Base-by-base conservation (phyloP, 257 asterid genomes). In the Ehretia macrophylla region DNA sequence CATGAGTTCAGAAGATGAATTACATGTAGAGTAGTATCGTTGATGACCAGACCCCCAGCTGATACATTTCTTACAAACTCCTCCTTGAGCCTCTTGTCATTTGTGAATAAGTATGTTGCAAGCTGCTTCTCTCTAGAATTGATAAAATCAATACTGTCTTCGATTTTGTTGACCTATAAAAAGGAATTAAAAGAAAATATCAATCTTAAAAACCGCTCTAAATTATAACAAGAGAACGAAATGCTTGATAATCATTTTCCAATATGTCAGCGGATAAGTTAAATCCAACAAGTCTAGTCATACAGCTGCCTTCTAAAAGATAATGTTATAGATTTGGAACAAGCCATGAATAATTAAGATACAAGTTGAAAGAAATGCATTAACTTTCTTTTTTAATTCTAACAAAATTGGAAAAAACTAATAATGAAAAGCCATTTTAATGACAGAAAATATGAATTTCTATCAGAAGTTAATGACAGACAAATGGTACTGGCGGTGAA, bases 61-160 rank as follows among this genome's bases (percentile, higher is more conserved):
- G 97, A 85, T 60, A 92, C 66, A 51, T 61, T 81, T 38, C 67
- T 54, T 52, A 79, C 64, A 40, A 86, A 92, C 46, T 81, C 86
- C 70, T 84, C 85, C 74, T 72, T 83, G 66, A 92, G 87, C 67
- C 69, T 88, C 76, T 83, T 81, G 85, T 84, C 78, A 57, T 79
- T 71, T 13, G 98, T 82, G 77, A 92, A 92, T 47, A 92, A 51
- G 77, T 88, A 92, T 8, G 99, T 92, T 53, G 97, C 99, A 38
- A 92, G 97, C 19, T 96, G 94, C 68, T 88, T 92, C 48, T 78
- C 97, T 78, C 71, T 88, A 59, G 87, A 77, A 50, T 37, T 77
- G 58, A 92, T 83, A 37, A 84, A 53, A 8, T 54, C 60, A 60
- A 92, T 70, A 62, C 86, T 64, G 11, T 88, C 95, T 79, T 82